These are phyloP conservation scores for Coccinonectria pachysandricola DNA, from an alignment of 2,329 filamentous ascomycete species.

Conservation along the genomic window DNA sequence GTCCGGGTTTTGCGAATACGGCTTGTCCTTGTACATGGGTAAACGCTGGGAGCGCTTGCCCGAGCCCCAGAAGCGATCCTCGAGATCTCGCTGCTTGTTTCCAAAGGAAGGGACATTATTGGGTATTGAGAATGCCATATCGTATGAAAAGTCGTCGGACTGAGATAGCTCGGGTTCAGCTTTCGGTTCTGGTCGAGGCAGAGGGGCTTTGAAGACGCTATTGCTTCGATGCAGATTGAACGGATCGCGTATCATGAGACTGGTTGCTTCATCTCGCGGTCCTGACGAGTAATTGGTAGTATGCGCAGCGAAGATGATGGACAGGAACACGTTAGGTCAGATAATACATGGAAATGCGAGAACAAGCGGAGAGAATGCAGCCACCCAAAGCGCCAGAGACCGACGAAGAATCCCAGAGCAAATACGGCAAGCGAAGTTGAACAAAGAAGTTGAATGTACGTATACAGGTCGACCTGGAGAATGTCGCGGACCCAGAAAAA, in stretches of 20 bases:
- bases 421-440: too few relatives aligned
- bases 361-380: too few relatives aligned
- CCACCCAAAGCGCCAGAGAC: too few relatives aligned
- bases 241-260: constrained; percentile 32
- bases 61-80: constrained; percentile 57
- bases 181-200: constrained; percentile 33
- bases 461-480: too few relatives aligned
- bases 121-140: constrained; percentile 58
- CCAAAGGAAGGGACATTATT: constrained; percentile 60
- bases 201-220: constrained; percentile 38
- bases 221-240: constrained; percentile 31
- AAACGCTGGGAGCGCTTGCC: constrained; percentile 36
- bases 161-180: constrained; percentile 39
- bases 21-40: constrained; percentile 99
- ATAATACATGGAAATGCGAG: too few relatives aligned
- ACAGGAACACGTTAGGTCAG: too few relatives aligned
- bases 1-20: constrained; percentile 58
- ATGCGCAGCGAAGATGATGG: too few relatives aligned
- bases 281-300: too few relatives aligned
- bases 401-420: too few relatives aligned
- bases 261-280: constrained; percentile 20
- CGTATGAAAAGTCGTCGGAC: constrained; percentile 37
- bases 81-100: constrained; percentile 52
- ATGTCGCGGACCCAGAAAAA: too few relatives aligned
- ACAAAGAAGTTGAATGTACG: too few relatives aligned